Conservation (phyloP, 345 rosid species). For the Salix arbutifolia region DNA sequence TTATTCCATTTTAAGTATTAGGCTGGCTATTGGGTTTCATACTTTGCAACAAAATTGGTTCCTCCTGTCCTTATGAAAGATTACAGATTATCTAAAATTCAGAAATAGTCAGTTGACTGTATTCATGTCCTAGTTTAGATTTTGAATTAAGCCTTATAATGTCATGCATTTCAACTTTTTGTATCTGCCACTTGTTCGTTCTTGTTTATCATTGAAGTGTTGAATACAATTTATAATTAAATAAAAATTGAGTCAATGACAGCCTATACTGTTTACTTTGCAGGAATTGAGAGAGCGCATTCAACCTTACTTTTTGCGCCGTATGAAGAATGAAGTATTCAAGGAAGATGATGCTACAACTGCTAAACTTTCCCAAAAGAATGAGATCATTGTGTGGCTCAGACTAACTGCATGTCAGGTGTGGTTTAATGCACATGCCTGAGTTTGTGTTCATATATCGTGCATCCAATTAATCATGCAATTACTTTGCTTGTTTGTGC, state of each 20-base stretch:
- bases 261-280: background rate
- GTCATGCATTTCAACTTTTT: background rate
- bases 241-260: background rate
- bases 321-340: constrained; percentile 84
- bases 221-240: background rate
- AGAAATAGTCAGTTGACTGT: background rate
- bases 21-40: background rate
- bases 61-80: background rate
- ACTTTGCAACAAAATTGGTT: background rate
- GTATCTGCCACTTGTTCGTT: background rate
- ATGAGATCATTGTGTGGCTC: constrained; percentile 91
- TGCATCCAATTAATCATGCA: background rate
- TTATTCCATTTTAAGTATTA: background rate
- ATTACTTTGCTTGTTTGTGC: constrained; percentile 16
- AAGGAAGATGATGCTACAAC: constrained; percentile 44
- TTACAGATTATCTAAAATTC: background rate
- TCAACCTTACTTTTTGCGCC: constrained; percentile 90
- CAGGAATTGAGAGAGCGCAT: constrained; percentile 88
- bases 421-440: constrained; percentile 2
- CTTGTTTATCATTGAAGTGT: background rate
- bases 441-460: constrained; percentile 7
- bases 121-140: background rate
- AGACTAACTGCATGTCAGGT: constrained; percentile 88
- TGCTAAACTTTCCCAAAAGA: constrained; percentile 78
- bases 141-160: background rate